Conservation (phyloP, 2,329 filamentous ascomycete species). For the Fusarium phyllophilum region DNA sequence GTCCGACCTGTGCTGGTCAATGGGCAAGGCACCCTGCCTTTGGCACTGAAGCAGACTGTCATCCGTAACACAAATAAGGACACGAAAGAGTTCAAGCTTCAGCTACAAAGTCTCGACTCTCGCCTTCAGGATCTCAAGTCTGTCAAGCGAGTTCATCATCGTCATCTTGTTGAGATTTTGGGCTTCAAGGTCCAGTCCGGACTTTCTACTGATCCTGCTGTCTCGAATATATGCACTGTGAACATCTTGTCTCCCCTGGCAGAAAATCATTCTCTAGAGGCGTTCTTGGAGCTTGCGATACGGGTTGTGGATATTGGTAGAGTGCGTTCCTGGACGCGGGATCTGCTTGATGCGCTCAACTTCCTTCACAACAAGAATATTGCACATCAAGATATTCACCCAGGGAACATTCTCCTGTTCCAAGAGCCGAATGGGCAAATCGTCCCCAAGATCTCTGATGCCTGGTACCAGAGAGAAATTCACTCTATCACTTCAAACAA, state of each 20-base stretch:
- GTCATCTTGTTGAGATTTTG: slow-evolving; percentile 80
- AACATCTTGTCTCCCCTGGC: slow-evolving; percentile 80
- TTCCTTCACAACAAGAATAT: slow-evolving; percentile 88
- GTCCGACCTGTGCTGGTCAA: slow-evolving; percentile 74
- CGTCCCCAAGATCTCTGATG: slow-evolving; percentile 79
- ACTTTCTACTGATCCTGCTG: slow-evolving; percentile 52
- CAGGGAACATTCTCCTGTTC: slow-evolving; percentile 81
- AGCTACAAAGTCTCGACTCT: slow-evolving; percentile 79
- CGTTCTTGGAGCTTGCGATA: slow-evolving; percentile 83
- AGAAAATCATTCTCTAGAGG: slow-evolving; percentile 83
- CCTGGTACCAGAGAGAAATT: slow-evolving; percentile 74
- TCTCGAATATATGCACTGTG: slow-evolving; percentile 71
- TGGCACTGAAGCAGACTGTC: slow-evolving; percentile 78
- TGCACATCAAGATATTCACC: slow-evolving; percentile 84
- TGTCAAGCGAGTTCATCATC: slow-evolving; percentile 78
- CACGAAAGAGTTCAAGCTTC: slow-evolving; percentile 74
- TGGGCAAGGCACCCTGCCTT: slow-evolving; percentile 66
- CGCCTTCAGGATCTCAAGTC: slow-evolving; percentile 79
- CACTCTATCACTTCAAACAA: slow-evolving; percentile 68
- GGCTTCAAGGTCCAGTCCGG: slow-evolving; percentile 81
- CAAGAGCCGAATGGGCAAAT: slow-evolving; percentile 75
- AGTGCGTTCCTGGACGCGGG: slow-evolving; percentile 89
- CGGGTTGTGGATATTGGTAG: slow-evolving; percentile 75
- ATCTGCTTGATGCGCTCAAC: slow-evolving; percentile 87
- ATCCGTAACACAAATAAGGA: slow-evolving; percentile 69